Conservation (phyloP, 148 eudicot species). For the Euryodendron excelsum region DNA sequence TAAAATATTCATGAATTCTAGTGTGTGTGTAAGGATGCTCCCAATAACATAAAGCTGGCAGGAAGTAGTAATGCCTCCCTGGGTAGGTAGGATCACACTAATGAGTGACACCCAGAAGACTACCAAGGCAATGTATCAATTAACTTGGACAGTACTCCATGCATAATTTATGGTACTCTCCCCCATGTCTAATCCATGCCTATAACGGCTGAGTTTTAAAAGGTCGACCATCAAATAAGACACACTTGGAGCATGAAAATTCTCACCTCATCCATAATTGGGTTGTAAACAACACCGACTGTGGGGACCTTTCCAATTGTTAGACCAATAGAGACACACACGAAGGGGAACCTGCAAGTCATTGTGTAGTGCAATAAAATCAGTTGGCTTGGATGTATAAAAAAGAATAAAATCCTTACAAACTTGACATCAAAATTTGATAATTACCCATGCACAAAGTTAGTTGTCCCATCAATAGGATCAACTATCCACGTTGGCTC, state of each 20-base stretch:
- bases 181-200: not conserved
- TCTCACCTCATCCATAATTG: conserved; percentile 85
- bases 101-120: not conserved
- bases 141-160: too few relatives aligned
- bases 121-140: not conserved
- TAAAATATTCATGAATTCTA: not conserved
- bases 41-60: not conserved
- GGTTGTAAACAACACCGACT: conserved; percentile 92
- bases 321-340: conserved; percentile 92
- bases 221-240: not conserved
- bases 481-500: conserved; percentile 98
- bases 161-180: not conserved
- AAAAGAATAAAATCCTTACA: not conserved
- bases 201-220: not conserved
- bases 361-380: conserved; percentile 4
- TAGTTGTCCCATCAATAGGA: conserved; percentile 94
- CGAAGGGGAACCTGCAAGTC: conserved; percentile 81
- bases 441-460: conserved; percentile 87
- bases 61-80: not conserved
- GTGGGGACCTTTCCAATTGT: conserved; percentile 72
- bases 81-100: not conserved
- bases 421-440: not conserved
- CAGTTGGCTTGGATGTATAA: not conserved
- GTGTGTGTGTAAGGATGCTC: not conserved
- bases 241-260: not conserved